A percentile compares a stretch with the other conserved stretches of the same genome.
These are phyloP conservation scores for Clavispora carvajalis DNA, from an alignment of 805 yeast species.

Conservation along the genomic window DNA sequence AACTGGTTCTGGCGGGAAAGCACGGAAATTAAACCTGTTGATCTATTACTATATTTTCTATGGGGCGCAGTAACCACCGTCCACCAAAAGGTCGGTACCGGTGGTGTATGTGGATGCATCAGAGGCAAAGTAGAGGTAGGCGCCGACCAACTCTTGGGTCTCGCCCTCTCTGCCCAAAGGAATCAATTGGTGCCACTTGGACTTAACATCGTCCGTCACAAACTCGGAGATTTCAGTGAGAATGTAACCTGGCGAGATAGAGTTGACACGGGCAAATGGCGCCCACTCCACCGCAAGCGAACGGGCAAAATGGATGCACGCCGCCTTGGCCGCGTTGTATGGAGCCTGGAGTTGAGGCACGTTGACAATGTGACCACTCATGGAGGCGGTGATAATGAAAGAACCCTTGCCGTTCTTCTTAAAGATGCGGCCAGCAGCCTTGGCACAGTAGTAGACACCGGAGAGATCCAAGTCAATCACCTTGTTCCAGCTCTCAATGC, in stretches of 20 bases:
- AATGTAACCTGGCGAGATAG: conserved; percentile 42
- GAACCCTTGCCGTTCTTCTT: conserved; percentile 38
- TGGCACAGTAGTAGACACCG: conserved; percentile 41
- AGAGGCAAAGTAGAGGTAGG: conserved; percentile 40
- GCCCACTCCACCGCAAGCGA: conserved; percentile 46
- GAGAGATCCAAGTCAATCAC: conserved; percentile 37
- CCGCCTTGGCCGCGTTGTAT: conserved; percentile 45
- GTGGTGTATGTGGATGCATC: conserved; percentile 41
- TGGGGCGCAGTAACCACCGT: conserved; percentile 40
- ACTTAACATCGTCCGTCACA: conserved; percentile 27
- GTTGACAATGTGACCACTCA: conserved; percentile 45
- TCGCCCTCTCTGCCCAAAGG: conserved; percentile 45
- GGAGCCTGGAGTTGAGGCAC: conserved; percentile 44
- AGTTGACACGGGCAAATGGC: conserved; percentile 41
- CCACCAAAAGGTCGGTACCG: conserved; percentile 41
- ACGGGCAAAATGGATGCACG: conserved; percentile 36
- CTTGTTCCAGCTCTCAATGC: conserved; percentile 30
- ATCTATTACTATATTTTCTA: neutral
- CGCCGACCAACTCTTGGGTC: conserved; percentile 42
- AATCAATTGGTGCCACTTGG: conserved; percentile 35
- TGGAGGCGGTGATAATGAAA: conserved; percentile 40
- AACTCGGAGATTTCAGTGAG: conserved; percentile 37
- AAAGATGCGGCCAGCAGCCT: conserved; percentile 36
- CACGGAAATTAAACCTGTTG: no score
- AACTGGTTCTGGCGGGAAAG: no score